Percentiles rank a stretch among this genome's conserved stretches.
Conservation (phyloP, 148 eudicot genomes). For the Hydrangea macrophylla region DNA sequence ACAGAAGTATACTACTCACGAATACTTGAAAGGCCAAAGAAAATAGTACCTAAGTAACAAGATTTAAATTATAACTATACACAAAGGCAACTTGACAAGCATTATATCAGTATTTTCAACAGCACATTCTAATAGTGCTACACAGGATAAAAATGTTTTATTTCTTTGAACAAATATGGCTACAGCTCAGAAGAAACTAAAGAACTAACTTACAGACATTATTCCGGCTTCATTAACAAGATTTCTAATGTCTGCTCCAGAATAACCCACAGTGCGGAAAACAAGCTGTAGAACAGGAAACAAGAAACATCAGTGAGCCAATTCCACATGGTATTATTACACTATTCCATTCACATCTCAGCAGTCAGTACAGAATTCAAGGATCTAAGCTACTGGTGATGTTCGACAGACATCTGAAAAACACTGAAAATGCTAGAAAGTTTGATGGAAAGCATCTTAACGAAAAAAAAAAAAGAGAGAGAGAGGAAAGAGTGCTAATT, state of each 20-base stretch:
- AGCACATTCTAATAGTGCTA: not conserved
- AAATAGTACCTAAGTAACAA: too few species aligned
- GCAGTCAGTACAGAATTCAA: not conserved
- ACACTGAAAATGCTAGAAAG: not conserved
- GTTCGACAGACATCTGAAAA: not conserved
- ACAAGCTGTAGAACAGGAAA: constrained; percentile 58
- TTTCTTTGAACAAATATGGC: not conserved
- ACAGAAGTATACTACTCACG: too few species aligned
- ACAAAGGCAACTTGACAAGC: not conserved
- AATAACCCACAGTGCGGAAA: constrained; percentile 91
- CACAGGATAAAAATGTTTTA: not conserved
- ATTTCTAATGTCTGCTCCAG: constrained; percentile 93
- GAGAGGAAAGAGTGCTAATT: too few species aligned
- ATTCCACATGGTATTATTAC: not conserved
- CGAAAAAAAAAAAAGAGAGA: too few species aligned
- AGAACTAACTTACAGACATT: constrained; percentile 77
- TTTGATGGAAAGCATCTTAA: too few species aligned
- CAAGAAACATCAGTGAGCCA: constrained; percentile 6
- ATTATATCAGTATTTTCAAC: not conserved
- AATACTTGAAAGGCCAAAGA: too few species aligned
- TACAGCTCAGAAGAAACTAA: not conserved
- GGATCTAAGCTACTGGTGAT: not conserved
- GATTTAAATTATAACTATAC: too few species aligned
- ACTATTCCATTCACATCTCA: not conserved
- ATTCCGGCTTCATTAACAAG: constrained; percentile 94